A percentile compares a stretch with the other conserved stretches of the same genome.
phyloP scores from a whole-genome alignment of 148 eudicot species.

The Vaccinium darrowii region DNA sequence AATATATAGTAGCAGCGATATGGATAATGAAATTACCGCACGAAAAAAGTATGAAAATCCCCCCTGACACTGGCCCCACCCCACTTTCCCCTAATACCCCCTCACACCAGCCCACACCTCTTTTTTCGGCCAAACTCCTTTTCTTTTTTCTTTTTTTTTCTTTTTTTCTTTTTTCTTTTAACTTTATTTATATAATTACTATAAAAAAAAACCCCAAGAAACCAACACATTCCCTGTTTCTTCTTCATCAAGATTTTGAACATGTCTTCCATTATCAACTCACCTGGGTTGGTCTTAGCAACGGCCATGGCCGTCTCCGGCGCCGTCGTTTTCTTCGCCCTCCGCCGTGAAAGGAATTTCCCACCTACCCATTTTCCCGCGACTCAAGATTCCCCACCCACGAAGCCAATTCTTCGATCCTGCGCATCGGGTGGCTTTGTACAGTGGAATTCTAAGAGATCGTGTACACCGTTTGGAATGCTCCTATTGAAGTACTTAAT shows the following conservation, averaged over 20 bases:
- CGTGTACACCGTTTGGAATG: slow-evolving; percentile 40
- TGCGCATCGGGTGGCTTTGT: slow-evolving; percentile 63
- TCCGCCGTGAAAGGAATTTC: slow-evolving; percentile 32
- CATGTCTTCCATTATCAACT: slow-evolving; percentile 42
- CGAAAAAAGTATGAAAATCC: no score
- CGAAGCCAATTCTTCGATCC: slow-evolving; percentile 34
- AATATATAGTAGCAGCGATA: background rate
- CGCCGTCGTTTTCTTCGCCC: slow-evolving; percentile 45
- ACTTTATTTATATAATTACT: no score
- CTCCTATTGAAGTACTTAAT: slow-evolving; percentile 12
- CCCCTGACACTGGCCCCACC: no score
- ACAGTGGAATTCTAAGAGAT: slow-evolving; percentile 58
- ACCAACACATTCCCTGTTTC: background rate
- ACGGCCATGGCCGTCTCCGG: slow-evolving; percentile 74
- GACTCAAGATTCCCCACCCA: slow-evolving; percentile 12
- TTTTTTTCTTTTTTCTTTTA: no score
- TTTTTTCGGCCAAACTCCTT: no score
- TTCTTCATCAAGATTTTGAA: background rate
- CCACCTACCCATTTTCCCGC: slow-evolving; percentile 23
- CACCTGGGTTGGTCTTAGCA: slow-evolving; percentile 50
- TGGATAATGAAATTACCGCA: background rate
- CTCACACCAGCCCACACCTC: no score
- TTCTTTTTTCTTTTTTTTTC: no score
- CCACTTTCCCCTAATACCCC: no score
- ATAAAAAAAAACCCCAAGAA: background rate